Conservation (phyloP, 129 eudicot genomes). For the Pulicaria dysenterica region DNA sequence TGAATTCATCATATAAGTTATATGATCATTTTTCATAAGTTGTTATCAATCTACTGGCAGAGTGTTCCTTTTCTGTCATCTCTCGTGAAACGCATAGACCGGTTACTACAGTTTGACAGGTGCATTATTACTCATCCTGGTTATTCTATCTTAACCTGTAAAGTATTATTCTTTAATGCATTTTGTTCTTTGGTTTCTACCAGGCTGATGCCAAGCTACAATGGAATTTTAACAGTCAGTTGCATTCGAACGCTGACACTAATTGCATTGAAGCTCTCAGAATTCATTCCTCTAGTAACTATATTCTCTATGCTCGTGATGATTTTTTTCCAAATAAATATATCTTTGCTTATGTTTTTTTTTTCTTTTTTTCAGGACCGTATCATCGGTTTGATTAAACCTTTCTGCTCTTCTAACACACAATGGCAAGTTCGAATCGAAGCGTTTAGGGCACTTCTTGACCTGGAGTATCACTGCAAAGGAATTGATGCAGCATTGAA, state of each 20-base stretch:
- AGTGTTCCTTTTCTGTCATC: slow-evolving; percentile 59
- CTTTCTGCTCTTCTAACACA: slow-evolving; percentile 50
- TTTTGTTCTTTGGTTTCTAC: slow-evolving; percentile 11
- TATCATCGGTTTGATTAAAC: slow-evolving; percentile 59
- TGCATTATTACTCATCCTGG: slow-evolving; percentile 33
- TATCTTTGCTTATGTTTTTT: neutral
- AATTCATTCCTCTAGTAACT: slow-evolving; percentile 70
- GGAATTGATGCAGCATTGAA: slow-evolving; percentile 79
- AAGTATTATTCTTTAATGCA: slow-evolving; percentile 16
- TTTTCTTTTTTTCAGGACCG: slow-evolving; percentile 59
- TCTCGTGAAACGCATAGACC: slow-evolving; percentile 85
- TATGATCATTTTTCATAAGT: slow-evolving; percentile 16
- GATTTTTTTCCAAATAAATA: neutral
- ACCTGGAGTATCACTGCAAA: slow-evolving; percentile 70
- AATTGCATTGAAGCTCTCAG: slow-evolving; percentile 81
- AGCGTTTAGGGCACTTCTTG: slow-evolving; percentile 88
- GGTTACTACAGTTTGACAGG: slow-evolving; percentile 96
- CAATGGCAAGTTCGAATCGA: slow-evolving; percentile 78
- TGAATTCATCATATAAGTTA: neutral
- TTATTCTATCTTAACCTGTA: neutral
- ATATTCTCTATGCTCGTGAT: neutral
- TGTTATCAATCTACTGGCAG: slow-evolving; percentile 49
- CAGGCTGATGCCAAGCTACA: slow-evolving; percentile 96
- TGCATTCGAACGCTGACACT: slow-evolving; percentile 82
- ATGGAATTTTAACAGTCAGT: slow-evolving; percentile 81